Conservation (phyloP, 306 rosid genomes). For the Vigna angularis region DNA sequence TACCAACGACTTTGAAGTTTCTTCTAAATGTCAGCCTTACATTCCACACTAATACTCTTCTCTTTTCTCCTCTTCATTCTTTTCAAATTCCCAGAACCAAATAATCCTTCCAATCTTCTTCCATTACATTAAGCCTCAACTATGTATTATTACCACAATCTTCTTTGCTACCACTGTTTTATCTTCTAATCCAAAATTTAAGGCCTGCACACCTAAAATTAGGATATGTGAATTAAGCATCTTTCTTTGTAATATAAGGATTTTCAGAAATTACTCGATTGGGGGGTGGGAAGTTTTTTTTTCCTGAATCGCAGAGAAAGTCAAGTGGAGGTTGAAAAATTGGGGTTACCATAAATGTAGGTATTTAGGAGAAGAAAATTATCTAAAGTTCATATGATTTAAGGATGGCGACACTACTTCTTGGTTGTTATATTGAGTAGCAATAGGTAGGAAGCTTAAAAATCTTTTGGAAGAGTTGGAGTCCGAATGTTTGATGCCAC, state of each 20-base stretch:
- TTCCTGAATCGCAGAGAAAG: neutral
- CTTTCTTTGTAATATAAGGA: neutral
- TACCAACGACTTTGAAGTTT: conserved; percentile 46
- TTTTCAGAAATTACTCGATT: no score
- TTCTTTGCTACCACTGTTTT: conserved; percentile 28
- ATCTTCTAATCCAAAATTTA: conserved; percentile 50
- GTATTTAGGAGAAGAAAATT: neutral
- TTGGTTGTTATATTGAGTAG: neutral
- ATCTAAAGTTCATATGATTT: neutral
- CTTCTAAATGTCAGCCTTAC: conserved; percentile 5
- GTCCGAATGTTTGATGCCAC: neutral
- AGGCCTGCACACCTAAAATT: conserved; percentile 54
- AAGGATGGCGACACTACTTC: neutral
- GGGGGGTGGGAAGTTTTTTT: neutral
- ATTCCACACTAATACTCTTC: conserved; percentile 20
- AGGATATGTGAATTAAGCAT: neutral
- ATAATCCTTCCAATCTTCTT: conserved; percentile 48
- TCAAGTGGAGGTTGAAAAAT: neutral
- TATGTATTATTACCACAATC: conserved; percentile 30
- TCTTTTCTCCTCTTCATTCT: conserved; percentile 42
- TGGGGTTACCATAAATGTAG: neutral
- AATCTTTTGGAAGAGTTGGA: neutral
- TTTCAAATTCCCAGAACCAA: conserved; percentile 36
- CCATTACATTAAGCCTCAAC: conserved; percentile 43
- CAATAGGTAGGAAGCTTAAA: neutral